Evolutionary conservation across 768 basidiomycete genomes (phyloP).

Genomic region (Naganishia antarctica): DNA sequence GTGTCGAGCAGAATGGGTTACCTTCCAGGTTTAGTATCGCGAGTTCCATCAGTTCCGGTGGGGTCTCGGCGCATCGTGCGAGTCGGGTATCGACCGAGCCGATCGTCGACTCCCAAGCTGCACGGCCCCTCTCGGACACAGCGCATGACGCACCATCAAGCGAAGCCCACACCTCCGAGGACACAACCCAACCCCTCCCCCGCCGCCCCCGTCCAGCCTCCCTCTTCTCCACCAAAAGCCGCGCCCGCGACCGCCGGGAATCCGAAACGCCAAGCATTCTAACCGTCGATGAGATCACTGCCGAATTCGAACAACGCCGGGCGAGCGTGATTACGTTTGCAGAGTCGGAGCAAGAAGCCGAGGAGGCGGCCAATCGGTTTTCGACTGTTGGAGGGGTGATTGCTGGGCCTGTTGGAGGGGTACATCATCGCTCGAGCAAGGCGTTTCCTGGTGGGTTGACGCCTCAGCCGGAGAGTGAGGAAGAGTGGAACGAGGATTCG

Average conservation of each 20-base stretch:
- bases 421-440: conserved; percentile 14
- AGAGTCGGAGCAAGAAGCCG: conserved; percentile 50
- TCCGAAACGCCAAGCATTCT: conserved; percentile 86
- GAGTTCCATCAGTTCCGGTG: conserved; percentile 20
- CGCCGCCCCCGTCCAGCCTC: conserved; percentile 45
- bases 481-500: conserved; percentile 30
- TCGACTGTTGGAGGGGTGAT: conserved; percentile 26
- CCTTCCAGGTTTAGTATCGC: conserved; percentile 28
- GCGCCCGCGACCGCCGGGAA: conserved; percentile 59
- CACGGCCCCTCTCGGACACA: no score
- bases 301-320: conserved; percentile 68
- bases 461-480: conserved; percentile 33
- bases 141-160: background rate
- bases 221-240: conserved; percentile 49
- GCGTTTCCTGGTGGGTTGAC: conserved; percentile 15
- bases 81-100: conserved; percentile 5
- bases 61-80: background rate
- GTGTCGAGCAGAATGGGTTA: conserved; percentile 9
- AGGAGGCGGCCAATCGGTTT: conserved; percentile 25
- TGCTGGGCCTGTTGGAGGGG: background rate
- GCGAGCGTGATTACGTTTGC: conserved; percentile 58
- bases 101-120: no score
- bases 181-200: conserved; percentile 22
- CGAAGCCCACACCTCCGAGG: no score
- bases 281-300: conserved; percentile 97